These are phyloP conservation scores for Dimocarpus longan DNA, from an alignment of 345 rosid species.

Conservation along the genomic window DNA sequence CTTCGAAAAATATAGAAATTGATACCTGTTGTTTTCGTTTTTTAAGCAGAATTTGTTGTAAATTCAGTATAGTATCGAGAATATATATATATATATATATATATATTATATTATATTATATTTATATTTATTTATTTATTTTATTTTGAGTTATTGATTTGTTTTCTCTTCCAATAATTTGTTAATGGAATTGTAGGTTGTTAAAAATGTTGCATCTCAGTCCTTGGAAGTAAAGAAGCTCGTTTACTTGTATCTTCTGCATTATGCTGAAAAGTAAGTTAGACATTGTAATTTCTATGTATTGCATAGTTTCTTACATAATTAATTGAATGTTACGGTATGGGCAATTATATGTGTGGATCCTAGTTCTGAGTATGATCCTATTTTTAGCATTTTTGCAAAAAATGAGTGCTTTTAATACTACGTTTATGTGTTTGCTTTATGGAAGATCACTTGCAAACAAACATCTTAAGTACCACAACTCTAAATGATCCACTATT, in stretches of 20 bases:
- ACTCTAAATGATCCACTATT: neutral
- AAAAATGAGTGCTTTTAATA: too few species aligned
- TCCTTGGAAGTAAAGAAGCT: slow-evolving; percentile 96
- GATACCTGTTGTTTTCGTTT: too few species aligned
- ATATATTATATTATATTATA: too few species aligned
- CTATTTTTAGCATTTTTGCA: neutral
- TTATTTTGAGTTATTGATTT: neutral
- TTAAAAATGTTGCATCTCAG: slow-evolving; percentile 92
- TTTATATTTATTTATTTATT: neutral
- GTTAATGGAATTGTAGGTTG: slow-evolving; percentile 65
- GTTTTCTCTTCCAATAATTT: neutral
- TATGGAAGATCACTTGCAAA: neutral
- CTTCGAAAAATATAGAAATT: too few species aligned
- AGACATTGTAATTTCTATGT: neutral
- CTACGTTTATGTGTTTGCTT: neutral
- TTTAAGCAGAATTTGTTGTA: too few species aligned
- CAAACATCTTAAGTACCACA: neutral
- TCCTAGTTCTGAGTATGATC: too few species aligned
- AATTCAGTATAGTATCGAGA: too few species aligned
- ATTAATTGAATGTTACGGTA: neutral
- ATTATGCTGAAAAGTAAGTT: slow-evolving; percentile 91
- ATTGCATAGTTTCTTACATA: neutral
- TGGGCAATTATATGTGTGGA: neutral
- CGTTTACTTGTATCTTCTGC: slow-evolving; percentile 89
- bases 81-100: too few species aligned